Evolutionary conservation across 306 rosid species (phyloP), one percentile per base, ranked within the genome.

Genomic region (Neltuma alba): DNA sequence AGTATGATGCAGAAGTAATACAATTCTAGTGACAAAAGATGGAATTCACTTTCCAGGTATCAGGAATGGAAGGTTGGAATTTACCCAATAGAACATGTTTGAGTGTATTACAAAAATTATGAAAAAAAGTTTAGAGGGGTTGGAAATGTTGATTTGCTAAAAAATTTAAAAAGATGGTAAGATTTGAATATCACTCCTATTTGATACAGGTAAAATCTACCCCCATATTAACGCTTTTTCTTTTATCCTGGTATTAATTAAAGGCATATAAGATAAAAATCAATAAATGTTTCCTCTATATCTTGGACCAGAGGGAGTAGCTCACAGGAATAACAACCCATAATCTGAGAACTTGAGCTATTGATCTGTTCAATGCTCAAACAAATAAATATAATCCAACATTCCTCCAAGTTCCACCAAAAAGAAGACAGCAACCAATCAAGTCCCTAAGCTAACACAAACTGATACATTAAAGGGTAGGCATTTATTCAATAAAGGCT

Each of bases 381-480:
- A 67, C 63, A 14, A 81, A n/a, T 54, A 81, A 40, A 74, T 11
- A 52, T n/a, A 64, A 74, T 36, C 61, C 48, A 74, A 28, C 38
- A 54, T 11, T 9, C 27, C 31, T 62, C 23, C n/a, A 62, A 62
- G 23, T 41, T 25, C 21, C 45, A 34, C 15, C 48, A 75, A 9
- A 11, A 42, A 47, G 50, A 74, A 47, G 64, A 65, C 4, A 15
- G 38, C 36, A 0, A 18, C 40, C 63, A 67, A 6, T 48, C 30
- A 20, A 16, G 34, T 37, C 64, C 23, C 25, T 7, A 57, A 21
- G 50, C 52, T 23, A 75, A 18, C 40, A 31, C 36, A 60, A 70
- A 37, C 68, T 73, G 12, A 33, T 37, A 67, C 54, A 27, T 37
- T 12, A 40, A 38, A 25, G 23, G 54, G 1, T 28, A 68, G 33